Conservation (phyloP, 305 asterid species). For the Fraxinus velutina region DNA sequence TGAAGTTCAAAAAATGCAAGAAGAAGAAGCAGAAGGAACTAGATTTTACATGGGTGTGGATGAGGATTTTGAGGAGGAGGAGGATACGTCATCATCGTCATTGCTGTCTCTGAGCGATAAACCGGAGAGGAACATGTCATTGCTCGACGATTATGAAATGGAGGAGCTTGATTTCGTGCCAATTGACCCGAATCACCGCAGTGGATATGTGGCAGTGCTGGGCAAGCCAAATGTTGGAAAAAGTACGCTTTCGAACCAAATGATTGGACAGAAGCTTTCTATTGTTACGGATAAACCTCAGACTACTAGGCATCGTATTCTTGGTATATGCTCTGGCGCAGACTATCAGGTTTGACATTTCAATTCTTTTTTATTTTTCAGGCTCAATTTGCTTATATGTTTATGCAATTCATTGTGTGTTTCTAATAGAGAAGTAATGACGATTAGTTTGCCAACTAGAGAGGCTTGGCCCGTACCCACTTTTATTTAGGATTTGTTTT, state of each 20-base stretch:
- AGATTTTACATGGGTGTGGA: conserved; percentile 19
- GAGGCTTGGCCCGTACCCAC: neutral
- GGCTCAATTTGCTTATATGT: neutral
- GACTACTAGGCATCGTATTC: conserved; percentile 91
- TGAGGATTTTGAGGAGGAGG: conserved; percentile 36
- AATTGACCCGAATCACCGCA: conserved; percentile 69
- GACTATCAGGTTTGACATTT: conserved; percentile 69
- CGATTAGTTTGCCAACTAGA: neutral
- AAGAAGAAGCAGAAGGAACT: conserved; percentile 19
- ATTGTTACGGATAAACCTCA: conserved; percentile 97
- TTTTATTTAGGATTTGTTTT: neutral
- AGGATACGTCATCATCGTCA: conserved; percentile 38
- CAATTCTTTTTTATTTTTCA: neutral
- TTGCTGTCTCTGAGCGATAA: conserved; percentile 65
- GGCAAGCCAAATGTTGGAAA: conserved; percentile 98
- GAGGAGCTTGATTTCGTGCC: conserved; percentile 71
- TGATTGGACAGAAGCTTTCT: conserved; percentile 89
- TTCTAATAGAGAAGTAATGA: neutral
- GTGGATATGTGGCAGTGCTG: conserved; percentile 90
- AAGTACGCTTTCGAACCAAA: conserved; percentile 91
- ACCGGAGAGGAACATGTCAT: conserved; percentile 67
- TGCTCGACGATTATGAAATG: conserved; percentile 88
- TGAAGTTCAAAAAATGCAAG: conserved; percentile 21
- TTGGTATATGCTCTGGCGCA: conserved; percentile 79
- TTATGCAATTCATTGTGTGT: neutral